Conservation (phyloP, 2,329 filamentous ascomycete genomes). For the Colletotrichum eleusines region DNA sequence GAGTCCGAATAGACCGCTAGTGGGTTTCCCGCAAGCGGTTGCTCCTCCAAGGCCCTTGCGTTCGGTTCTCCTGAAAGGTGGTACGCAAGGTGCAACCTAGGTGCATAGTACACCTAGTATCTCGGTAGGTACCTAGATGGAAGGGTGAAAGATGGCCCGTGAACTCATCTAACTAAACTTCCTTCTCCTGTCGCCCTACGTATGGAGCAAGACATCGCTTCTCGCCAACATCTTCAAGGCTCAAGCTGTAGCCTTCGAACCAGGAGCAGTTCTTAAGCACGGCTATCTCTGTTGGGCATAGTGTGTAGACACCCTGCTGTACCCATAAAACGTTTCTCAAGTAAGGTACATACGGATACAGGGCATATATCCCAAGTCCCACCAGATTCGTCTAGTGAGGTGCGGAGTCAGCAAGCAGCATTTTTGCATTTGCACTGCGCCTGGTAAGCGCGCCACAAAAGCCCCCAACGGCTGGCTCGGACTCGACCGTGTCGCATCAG, state of each 20-base stretch:
- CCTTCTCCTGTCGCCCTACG: neutral
- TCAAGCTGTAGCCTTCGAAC: neutral
- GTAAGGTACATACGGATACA: neutral
- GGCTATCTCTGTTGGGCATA: too few relatives aligned
- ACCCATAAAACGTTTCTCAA: slow-evolving; percentile 28
- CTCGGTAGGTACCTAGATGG: neutral
- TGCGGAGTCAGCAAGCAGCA: too few relatives aligned
- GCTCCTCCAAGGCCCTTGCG: neutral
- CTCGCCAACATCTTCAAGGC: neutral
- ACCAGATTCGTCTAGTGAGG: slow-evolving; percentile 1
- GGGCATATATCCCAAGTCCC: neutral
- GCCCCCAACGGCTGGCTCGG: slow-evolving; percentile 8
- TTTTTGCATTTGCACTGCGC: neutral
- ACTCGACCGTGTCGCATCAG: neutral
- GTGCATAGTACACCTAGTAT: too few relatives aligned
- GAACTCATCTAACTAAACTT: neutral
- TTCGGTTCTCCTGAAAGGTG: neutral
- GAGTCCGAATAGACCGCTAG: neutral
- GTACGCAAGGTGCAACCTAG: neutral
- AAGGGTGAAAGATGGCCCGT: neutral
- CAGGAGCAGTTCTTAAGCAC: neutral
- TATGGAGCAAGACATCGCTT: neutral
- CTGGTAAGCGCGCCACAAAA: neutral
- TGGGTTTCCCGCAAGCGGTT: neutral
- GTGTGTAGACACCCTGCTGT: neutral